Base-by-base conservation (phyloP, 352 stramenopile genomes). In the Halophytophthora batemanensis region DNA sequence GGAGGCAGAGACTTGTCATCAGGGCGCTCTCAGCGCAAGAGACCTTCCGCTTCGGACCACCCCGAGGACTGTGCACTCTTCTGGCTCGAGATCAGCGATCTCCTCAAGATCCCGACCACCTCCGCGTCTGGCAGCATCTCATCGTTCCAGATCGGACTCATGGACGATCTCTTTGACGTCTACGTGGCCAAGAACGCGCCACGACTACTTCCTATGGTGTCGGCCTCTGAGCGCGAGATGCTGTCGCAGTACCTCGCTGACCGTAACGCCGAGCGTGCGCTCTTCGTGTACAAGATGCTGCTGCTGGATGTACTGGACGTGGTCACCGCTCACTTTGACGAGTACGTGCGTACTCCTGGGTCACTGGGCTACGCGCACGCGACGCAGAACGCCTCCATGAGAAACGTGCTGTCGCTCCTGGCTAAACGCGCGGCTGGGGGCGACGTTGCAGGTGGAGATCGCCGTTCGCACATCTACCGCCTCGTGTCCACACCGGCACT, bases 1-100 rank as follows among this genome's bases (percentile, higher is more conserved):
- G 48, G 50, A 6, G 48, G 52, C 0, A 31, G 25, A 8, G 4
- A 31, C 25, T 8, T 31, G 4, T 8, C 25, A 8, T 31, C 38
- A 34, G 15, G 31, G 7, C 45, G 45, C 12, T 48, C 3, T 15
- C 54, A 51, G 37, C 31, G 46, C n/a, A n/a, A 28, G 7, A 41
- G 47, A 5, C 41, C 37, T 17, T 57, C 64, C 22, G 74, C 71
- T 2, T 47, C 53, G 17, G 66, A 84, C 60, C 84, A 82, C 43
- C 65, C 73, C 6, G 66, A 83, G 42, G 63, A 87, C 50, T 87
- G 76, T 29, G 76, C 77, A 8, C 41, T 87, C n/a, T 87, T 85
- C 36, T 87, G 76, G 76, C 60, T 87, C 14, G 76, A 87, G 43
- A 83, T 87, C 35, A 81, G 56, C 23, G 76, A 85, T 23, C 40